Evolutionary conservation across 306 rosid genomes (phyloP).

Genomic region (Prosopis cineraria): DNA sequence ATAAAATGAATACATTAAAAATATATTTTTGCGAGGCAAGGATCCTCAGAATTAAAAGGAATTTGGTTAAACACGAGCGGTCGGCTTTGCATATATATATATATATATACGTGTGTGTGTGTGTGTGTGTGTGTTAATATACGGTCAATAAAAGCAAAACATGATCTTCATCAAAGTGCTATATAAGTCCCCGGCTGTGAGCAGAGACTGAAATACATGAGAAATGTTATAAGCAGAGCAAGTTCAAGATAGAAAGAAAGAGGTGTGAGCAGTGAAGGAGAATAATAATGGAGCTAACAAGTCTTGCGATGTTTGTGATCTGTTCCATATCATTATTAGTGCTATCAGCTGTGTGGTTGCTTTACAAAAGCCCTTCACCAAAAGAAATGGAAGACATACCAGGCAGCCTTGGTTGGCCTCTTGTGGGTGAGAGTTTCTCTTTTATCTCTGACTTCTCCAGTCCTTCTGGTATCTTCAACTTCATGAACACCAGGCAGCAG

Average conservation of each 20-base stretch:
- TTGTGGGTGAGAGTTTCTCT: constrained; percentile 77
- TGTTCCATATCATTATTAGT: constrained; percentile 36
- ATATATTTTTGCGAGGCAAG: no score
- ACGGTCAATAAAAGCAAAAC: not conserved
- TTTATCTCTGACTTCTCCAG: constrained; percentile 77
- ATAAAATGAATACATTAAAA: no score
- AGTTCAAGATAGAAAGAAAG: constrained; percentile 2
- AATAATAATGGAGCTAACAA: constrained; percentile 46
- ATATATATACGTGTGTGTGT: no score
- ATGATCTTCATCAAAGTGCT: not conserved
- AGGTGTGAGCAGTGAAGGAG: not conserved
- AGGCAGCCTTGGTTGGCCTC: constrained; percentile 85
- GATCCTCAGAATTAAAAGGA: no score
- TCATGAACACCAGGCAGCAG: constrained; percentile 77
- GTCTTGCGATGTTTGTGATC: constrained; percentile 34
- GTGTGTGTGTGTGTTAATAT: no score
- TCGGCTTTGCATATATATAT: no score
- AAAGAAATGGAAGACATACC: constrained; percentile 72
- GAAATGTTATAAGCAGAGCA: constrained; percentile 15
- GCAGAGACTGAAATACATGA: constrained; percentile 1
- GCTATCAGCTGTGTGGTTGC: constrained; percentile 39
- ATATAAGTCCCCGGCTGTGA: constrained; percentile 8
- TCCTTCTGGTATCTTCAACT: constrained; percentile 75
- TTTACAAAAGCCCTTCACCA: constrained; percentile 58
- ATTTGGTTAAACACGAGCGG: not conserved